Percentiles rank a stretch among this genome's conserved stretches.
These are phyloP conservation scores for Fraxinus greggii DNA, from an alignment of 305 asterid genomes.

Conservation along the genomic window DNA sequence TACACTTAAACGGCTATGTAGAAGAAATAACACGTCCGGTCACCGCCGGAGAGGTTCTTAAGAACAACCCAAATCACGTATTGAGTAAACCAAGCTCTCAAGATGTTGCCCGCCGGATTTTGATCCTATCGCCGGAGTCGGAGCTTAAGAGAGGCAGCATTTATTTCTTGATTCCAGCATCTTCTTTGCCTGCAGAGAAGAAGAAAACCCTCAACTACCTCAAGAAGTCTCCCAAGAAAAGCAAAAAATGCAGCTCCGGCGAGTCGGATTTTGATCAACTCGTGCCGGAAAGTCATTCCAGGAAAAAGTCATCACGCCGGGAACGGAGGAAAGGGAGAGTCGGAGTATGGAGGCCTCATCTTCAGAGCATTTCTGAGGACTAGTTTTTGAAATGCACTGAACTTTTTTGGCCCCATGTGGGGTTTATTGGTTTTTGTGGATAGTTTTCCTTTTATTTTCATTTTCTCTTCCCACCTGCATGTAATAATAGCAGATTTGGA, in stretches of 20 bases:
- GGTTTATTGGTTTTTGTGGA: slow-evolving; percentile 35
- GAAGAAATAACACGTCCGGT: slow-evolving; percentile 71
- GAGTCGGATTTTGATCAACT: not conserved
- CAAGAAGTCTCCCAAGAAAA: slow-evolving; percentile 29
- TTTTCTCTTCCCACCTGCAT: slow-evolving; percentile 32
- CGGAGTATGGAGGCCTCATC: slow-evolving; percentile 64
- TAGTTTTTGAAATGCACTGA: not conserved
- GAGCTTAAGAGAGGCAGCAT: slow-evolving; percentile 86
- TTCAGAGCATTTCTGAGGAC: slow-evolving; percentile 63
- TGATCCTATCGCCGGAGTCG: slow-evolving; percentile 59
- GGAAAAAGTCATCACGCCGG: slow-evolving; percentile 40
- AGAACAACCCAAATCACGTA: slow-evolving; percentile 64
- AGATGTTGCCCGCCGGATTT: slow-evolving; percentile 53
- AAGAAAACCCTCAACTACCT: slow-evolving; percentile 21
- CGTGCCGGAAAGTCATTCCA: slow-evolving; percentile 11
- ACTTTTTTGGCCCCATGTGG: not conserved
- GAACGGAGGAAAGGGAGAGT: slow-evolving; percentile 45
- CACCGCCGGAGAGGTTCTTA: slow-evolving; percentile 61
- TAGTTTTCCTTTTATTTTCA: slow-evolving; percentile 21
- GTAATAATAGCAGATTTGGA: slow-evolving; percentile 35
- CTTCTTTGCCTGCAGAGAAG: slow-evolving; percentile 54
- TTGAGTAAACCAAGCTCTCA: slow-evolving; percentile 67
- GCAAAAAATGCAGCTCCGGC: slow-evolving; percentile 26
- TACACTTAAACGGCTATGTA: slow-evolving; percentile 66
- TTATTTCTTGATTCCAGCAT: slow-evolving; percentile 73